Evolutionary conservation across 176 grass and related monocot species (phyloP).

Genomic region (Juncus effusus): DNA sequence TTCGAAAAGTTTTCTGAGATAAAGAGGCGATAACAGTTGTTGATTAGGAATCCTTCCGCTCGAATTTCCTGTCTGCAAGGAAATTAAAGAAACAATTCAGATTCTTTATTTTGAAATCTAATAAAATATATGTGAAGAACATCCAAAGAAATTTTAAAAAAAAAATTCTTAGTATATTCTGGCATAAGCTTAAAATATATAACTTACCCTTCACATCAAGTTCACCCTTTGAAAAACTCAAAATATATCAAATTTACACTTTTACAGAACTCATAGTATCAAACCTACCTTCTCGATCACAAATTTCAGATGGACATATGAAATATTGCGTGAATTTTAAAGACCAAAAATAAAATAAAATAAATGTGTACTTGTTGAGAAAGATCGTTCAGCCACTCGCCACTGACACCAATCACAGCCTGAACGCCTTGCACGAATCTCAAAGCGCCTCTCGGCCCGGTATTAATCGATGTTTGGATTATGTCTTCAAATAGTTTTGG

Average conservation of each 20-base stretch:
- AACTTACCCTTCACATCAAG: too few relatives aligned
- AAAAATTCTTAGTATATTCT: too few relatives aligned
- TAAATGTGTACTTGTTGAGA: constrained; percentile 61
- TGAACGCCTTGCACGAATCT: constrained; percentile 88
- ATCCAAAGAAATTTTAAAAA: too few relatives aligned
- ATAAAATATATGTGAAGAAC: too few relatives aligned
- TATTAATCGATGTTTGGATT: constrained; percentile 79
- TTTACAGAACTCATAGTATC: too few relatives aligned
- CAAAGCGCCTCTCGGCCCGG: constrained; percentile 73
- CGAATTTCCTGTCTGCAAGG: constrained; percentile 55
- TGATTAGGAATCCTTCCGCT: constrained; percentile 51
- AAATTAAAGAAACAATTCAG: constrained; percentile 24
- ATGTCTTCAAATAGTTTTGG: constrained; percentile 91
- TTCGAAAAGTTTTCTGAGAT: constrained; percentile 80
- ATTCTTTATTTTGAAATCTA: too few relatives aligned
- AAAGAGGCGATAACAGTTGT: constrained; percentile 85
- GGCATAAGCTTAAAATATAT: too few relatives aligned
- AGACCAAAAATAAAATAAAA: constrained; percentile 23
- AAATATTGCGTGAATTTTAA: neutral
- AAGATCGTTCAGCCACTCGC: constrained; percentile 81
- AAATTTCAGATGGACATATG: too few relatives aligned
- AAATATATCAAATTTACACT: too few relatives aligned
- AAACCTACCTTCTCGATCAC: too few relatives aligned
- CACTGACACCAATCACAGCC: constrained; percentile 71
- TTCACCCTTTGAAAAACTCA: too few relatives aligned